Conservation (phyloP, 1,284 basidiomycete species). For the Phlebopus sp. region DNA sequence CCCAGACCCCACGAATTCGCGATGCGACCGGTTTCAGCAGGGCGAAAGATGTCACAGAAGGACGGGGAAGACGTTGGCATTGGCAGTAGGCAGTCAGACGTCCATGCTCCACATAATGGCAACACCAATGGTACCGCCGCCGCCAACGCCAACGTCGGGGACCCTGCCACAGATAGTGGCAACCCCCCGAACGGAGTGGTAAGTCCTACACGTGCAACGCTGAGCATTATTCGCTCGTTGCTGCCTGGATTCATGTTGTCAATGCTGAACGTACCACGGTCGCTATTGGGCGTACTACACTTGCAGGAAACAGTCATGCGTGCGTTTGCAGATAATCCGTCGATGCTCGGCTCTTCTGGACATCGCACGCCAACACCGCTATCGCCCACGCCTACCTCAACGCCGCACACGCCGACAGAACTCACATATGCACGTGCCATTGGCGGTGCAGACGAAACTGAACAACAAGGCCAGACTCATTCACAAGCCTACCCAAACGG, state of each 20-base stretch:
- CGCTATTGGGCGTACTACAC: conserved; percentile 22
- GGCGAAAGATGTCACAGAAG: conserved; percentile 29
- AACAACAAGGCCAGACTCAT: not conserved
- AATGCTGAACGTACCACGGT: conserved; percentile 27
- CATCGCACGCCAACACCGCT: conserved; percentile 1
- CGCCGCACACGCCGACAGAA: conserved; percentile 8
- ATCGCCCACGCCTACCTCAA: not conserved
- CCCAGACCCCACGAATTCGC: conserved; percentile 67
- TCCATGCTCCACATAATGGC: conserved; percentile 4
- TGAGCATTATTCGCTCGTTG: conserved; percentile 24
- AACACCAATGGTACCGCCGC: conserved; percentile 2
- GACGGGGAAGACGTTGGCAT: conserved; percentile 11
- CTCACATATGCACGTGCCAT: not conserved
- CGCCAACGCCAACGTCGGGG: conserved; percentile 2
- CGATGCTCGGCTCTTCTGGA: not conserved
- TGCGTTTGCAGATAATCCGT: conserved; percentile 1
- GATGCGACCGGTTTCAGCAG: conserved; percentile 38
- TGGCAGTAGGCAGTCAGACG: not conserved
- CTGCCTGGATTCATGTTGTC: conserved; percentile 26
- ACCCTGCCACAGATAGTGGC: not conserved
- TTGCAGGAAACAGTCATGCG: conserved; percentile 22
- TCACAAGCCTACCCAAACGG: not conserved
- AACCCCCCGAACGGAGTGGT: conserved; percentile 23
- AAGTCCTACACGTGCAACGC: conserved; percentile 23
- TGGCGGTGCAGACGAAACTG: not conserved